These are phyloP conservation scores for Venturia aucupariae DNA, from an alignment of 2,329 filamentous ascomycete species.

Conservation along the genomic window DNA sequence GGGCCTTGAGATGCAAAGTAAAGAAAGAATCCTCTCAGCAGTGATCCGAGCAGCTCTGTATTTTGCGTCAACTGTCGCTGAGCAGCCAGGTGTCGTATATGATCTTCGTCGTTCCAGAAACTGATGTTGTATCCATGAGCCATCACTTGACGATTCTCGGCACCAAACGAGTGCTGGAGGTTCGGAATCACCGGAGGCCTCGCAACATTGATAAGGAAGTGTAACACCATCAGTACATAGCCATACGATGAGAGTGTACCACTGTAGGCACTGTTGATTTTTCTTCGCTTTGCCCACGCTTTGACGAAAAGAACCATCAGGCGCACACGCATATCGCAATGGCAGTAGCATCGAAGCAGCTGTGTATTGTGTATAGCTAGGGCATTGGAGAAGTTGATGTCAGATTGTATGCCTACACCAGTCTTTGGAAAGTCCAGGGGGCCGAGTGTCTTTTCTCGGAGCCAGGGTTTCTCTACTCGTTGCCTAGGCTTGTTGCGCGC, in stretches of 20 bases:
- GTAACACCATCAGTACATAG: constrained; percentile 84
- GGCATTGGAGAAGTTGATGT: constrained; percentile 84
- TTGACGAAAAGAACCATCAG: constrained; percentile 80
- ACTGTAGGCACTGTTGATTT: constrained; percentile 78
- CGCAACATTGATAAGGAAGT: constrained; percentile 78
- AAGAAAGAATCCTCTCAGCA: constrained; percentile 78
- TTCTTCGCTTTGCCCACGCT: constrained; percentile 76
- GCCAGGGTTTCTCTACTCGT: constrained; percentile 24
- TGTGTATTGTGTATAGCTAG: constrained; percentile 76
- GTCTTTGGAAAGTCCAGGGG: constrained; percentile 68
- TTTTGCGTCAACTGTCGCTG: constrained; percentile 58
- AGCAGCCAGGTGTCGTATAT: constrained; percentile 53
- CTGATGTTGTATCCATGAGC: constrained; percentile 59
- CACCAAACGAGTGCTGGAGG: constrained; percentile 50
- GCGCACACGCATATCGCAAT: constrained; percentile 66
- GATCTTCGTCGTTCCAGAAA: constrained; percentile 68
- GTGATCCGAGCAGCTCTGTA: constrained; percentile 55
- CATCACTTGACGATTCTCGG: neutral
- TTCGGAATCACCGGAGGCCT: constrained; percentile 78
- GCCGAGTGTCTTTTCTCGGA: constrained; percentile 37
- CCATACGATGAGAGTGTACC: constrained; percentile 85
- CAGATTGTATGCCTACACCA: constrained; percentile 74
- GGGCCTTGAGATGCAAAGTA: constrained; percentile 61
- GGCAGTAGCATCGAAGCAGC: constrained; percentile 73
- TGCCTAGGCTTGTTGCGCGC: neutral